Percentiles rank a stretch among this genome's conserved stretches.
Conservation (phyloP, 257 asterid genomes). For the Fraxinus anomala region DNA sequence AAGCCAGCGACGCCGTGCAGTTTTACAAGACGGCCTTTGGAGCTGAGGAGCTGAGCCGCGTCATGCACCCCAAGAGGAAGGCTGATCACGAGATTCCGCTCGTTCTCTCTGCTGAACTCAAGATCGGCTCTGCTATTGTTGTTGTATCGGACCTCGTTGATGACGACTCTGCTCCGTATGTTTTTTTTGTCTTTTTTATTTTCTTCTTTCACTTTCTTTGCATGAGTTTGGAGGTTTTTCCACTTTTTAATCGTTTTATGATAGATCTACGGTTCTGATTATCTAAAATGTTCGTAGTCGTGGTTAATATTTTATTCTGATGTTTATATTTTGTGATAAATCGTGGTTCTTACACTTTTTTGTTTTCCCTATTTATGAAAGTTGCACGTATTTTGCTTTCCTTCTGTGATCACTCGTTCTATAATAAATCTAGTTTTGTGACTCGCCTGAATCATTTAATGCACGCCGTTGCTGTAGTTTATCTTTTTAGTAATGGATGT, state of each 20-base stretch:
- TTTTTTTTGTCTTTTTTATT: background rate
- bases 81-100: slow-evolving; percentile 86
- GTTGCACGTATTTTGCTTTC: background rate
- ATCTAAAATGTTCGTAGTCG: background rate
- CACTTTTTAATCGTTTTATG: background rate
- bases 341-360: too few species aligned
- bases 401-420: too few species aligned
- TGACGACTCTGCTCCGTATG: slow-evolving; percentile 53
- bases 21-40: slow-evolving; percentile 89
- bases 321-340: too few species aligned
- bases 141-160: slow-evolving; percentile 76
- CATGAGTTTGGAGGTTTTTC: background rate
- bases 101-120: slow-evolving; percentile 66
- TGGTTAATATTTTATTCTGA: too few species aligned
- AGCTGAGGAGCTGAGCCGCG: slow-evolving; percentile 80
- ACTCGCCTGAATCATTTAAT: background rate
- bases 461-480: background rate
- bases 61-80: slow-evolving; percentile 67
- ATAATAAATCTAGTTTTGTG: too few species aligned
- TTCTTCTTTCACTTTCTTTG: background rate
- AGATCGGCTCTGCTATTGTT: slow-evolving; percentile 55
- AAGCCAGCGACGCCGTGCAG: slow-evolving; percentile 71
- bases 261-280: slow-evolving; percentile 24
- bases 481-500: too few species aligned
- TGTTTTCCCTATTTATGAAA: too few species aligned